Percentiles rank a stretch among this genome's conserved stretches.
Conservation (phyloP, 2,329 filamentous ascomycete genomes). For the Fusarium dimerum region DNA sequence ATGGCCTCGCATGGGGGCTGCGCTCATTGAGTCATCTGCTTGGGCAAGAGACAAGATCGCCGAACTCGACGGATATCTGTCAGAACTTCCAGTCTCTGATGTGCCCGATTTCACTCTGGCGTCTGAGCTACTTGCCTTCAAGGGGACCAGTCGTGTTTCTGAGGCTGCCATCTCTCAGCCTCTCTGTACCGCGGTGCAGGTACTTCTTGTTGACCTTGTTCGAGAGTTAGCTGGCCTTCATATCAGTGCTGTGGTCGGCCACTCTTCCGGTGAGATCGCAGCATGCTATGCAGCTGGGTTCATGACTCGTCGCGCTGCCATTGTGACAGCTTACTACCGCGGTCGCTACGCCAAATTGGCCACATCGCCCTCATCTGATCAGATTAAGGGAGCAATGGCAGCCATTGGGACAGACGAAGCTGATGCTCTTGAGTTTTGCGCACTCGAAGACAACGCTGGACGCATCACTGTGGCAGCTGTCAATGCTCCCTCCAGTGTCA, state of each 20-base stretch:
- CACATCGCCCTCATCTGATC: too few species aligned
- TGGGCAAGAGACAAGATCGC: too few species aligned
- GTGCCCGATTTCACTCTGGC: too few species aligned
- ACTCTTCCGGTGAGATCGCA: constrained; percentile 52
- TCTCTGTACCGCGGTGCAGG: constrained; percentile 32
- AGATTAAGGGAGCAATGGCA: too few species aligned
- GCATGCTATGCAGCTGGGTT: constrained; percentile 51
- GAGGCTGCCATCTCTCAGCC: constrained; percentile 34
- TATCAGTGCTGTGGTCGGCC: constrained; percentile 43
- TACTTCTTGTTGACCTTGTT: constrained; percentile 31
- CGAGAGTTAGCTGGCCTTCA: constrained; percentile 33
- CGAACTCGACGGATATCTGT: too few species aligned
- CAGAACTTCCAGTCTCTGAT: too few species aligned
- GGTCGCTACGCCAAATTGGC: constrained; percentile 9
- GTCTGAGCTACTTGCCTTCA: constrained; percentile 1
- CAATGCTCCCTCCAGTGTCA: constrained; percentile 25
- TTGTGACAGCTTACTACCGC: constrained; percentile 22
- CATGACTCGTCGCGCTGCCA: too few species aligned
- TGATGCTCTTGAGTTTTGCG: too few species aligned
- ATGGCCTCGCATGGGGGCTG: constrained; percentile 35
- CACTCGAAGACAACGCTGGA: constrained; percentile 9
- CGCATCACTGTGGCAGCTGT: constrained; percentile 26
- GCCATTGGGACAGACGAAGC: too few species aligned
- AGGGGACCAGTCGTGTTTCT: neutral
- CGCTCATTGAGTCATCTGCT: constrained; percentile 16